Percentiles rank a stretch among this genome's conserved stretches.
Evolutionary conservation across 1,284 basidiomycete genomes (phyloP).

Genomic region (Farysia itapuensis): DNA sequence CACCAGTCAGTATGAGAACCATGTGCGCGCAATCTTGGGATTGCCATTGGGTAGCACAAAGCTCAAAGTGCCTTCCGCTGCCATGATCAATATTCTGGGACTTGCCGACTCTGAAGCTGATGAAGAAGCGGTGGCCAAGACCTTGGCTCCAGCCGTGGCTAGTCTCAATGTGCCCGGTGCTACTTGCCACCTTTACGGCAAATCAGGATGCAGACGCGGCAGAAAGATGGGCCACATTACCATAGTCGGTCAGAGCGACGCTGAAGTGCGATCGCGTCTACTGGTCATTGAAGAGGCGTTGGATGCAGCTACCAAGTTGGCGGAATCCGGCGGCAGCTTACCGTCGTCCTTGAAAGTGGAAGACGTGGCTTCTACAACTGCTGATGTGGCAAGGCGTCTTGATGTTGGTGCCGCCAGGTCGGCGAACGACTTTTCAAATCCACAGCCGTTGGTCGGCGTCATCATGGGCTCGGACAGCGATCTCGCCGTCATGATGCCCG

Average conservation of each 20-base stretch:
- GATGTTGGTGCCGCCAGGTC: conserved; percentile 60
- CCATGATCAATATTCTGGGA: conserved; percentile 89
- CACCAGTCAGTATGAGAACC: conserved; percentile 96
- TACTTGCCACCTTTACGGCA: conserved; percentile 88
- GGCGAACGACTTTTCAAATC: conserved; percentile 61
- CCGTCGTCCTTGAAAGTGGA: conserved; percentile 28
- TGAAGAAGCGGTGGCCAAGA: conserved; percentile 50
- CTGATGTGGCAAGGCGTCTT: conserved; percentile 9
- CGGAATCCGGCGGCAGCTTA: conserved; percentile 27
- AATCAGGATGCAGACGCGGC: conserved; percentile 81
- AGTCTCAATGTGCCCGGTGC: conserved; percentile 71
- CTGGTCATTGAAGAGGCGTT: conserved; percentile 45
- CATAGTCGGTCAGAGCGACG: conserved; percentile 79
- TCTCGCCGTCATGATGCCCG: conserved; percentile 85
- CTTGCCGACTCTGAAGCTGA: conserved; percentile 54
- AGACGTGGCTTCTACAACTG: conserved; percentile 12
- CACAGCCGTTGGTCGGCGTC: conserved; percentile 81
- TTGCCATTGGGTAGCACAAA: conserved; percentile 86
- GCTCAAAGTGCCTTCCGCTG: conserved; percentile 82
- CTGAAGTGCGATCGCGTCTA: conserved; percentile 68
- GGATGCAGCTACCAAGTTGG: conserved; percentile 47
- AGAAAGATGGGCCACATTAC: conserved; percentile 99
- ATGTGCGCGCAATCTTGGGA: conserved; percentile 90
- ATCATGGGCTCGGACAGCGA: conserved; percentile 99
- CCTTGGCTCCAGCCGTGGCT: conserved; percentile 49